Evolutionary conservation across 2,329 filamentous ascomycete species (phyloP).

Genomic region (Sporothrix mexicana): DNA sequence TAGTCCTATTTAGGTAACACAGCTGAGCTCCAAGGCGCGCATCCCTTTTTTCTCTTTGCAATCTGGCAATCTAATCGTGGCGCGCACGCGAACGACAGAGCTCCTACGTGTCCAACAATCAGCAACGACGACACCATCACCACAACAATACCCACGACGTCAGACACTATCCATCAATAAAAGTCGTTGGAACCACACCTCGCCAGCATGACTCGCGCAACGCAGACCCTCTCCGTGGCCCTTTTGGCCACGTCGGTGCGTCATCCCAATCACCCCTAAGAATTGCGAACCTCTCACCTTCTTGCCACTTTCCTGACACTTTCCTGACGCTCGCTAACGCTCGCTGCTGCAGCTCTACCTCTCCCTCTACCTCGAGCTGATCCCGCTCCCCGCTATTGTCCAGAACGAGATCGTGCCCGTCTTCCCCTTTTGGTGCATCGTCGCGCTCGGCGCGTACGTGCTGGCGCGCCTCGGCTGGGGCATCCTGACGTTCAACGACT

Average conservation of each 20-base stretch:
- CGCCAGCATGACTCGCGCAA: conserved; percentile 84
- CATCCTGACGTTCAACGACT: conserved; percentile 95
- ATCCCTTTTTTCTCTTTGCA: conserved; percentile 30
- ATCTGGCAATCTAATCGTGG: conserved; percentile 33
- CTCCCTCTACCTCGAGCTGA: conserved; percentile 79
- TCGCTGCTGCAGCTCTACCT: conserved; percentile 74
- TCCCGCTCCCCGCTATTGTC: conserved; percentile 77
- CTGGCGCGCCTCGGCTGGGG: conserved; percentile 91
- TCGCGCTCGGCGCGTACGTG: conserved; percentile 89
- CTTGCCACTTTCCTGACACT: too few relatives aligned
- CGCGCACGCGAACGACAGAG: conserved; percentile 15
- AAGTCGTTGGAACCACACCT: too few relatives aligned
- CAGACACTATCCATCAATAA: too few relatives aligned
- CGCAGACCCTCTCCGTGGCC: conserved; percentile 87
- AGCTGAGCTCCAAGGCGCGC: conserved; percentile 15
- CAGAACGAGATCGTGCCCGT: conserved; percentile 88
- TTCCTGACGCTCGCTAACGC: too few relatives aligned
- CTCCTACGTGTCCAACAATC: conserved; percentile 4
- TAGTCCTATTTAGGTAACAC: neutral
- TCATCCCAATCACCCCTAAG: neutral
- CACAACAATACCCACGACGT: neutral
- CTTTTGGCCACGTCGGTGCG: conserved; percentile 87
- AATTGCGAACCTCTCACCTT: too few relatives aligned
- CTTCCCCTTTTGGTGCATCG: conserved; percentile 89
- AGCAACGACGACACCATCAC: neutral